Evolutionary conservation across 805 yeast species (phyloP).

Genomic region (Myxozyma kluyveri): DNA sequence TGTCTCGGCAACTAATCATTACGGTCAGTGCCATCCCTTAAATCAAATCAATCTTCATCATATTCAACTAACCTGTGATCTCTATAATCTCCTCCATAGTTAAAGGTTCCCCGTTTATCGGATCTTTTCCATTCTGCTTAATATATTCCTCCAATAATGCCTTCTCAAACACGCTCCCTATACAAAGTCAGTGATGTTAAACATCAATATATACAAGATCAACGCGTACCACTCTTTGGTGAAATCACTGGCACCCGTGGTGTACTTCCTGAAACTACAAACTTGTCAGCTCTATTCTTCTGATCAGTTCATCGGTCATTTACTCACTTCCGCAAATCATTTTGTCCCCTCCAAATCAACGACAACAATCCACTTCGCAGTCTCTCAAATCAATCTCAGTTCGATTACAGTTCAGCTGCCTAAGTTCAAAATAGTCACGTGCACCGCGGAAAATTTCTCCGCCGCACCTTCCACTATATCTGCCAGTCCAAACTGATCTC

Average conservation of each 20-base stretch:
- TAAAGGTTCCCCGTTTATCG: conserved; percentile 65
- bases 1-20: background rate
- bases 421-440: too few species aligned
- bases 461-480: too few species aligned
- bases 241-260: conserved; percentile 24
- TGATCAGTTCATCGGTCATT: background rate
- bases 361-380: too few species aligned
- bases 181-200: background rate
- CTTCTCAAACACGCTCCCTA: conserved; percentile 69
- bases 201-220: background rate
- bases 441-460: too few species aligned
- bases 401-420: too few species aligned
- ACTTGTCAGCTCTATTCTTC: background rate
- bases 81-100: conserved; percentile 56
- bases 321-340: conserved; percentile 14
- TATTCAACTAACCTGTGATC: conserved; percentile 33
- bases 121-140: conserved; percentile 67
- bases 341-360: too few species aligned
- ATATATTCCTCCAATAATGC: conserved; percentile 60
- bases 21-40: background rate
- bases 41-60: background rate
- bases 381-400: too few species aligned
- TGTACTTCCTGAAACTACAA: conserved; percentile 20
- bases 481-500: too few species aligned
- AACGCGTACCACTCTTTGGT: conserved; percentile 25